Evolutionary conservation across 208 protist species (phyloP).

Genomic region (Vickermania spadyakhi): DNA sequence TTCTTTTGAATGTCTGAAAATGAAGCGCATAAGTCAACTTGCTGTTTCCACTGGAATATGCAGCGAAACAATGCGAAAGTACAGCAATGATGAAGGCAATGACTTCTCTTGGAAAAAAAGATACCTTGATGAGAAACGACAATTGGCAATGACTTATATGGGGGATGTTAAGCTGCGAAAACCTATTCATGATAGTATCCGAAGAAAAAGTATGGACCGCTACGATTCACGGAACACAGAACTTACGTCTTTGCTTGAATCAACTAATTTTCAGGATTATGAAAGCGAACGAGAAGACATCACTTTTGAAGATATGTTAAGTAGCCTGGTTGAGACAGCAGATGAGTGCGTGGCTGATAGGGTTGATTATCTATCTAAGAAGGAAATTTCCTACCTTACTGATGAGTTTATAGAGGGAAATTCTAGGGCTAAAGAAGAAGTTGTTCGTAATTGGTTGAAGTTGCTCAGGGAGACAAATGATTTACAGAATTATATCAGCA

Average conservation of each 20-base stretch:
- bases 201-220: slow-evolving; percentile 20
- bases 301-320: slow-evolving; percentile 11
- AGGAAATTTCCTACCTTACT: slow-evolving; percentile 8
- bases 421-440: background rate
- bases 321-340: slow-evolving; percentile 9
- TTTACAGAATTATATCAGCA: slow-evolving; percentile 20
- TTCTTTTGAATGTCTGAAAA: no score
- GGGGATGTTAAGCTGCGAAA: slow-evolving; percentile 63
- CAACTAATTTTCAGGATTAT: slow-evolving; percentile 7
- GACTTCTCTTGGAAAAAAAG: slow-evolving; percentile 65
- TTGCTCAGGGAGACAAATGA: slow-evolving; percentile 14
- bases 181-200: slow-evolving; percentile 62
- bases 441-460: slow-evolving; percentile 15
- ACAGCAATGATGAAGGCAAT: slow-evolving; percentile 31
- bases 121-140: slow-evolving; percentile 50
- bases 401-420: background rate
- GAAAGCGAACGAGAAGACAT: slow-evolving; percentile 4
- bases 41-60: no score
- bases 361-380: background rate
- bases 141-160: slow-evolving; percentile 49
- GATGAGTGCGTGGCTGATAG: background rate
- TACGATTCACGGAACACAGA: slow-evolving; percentile 14
- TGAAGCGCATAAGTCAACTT: no score
- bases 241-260: background rate
- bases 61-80: no score